Base-by-base conservation (phyloP, 306 rosid species). In the Trifolium subterraneum region DNA sequence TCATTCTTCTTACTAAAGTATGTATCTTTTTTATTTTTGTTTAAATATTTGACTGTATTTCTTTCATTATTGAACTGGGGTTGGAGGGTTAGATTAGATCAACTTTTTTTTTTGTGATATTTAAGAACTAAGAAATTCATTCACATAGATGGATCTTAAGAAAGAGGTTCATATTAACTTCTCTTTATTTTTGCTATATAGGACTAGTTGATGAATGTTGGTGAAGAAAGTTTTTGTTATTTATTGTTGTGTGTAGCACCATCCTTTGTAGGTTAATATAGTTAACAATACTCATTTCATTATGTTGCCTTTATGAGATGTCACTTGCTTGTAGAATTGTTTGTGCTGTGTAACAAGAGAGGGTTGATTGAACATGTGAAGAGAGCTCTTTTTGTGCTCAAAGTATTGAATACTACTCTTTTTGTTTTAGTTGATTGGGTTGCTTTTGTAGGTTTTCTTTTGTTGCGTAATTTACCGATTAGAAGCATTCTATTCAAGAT, bases 251-350 rank as follows among this genome's bases (percentile, higher is more conserved):
- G 27, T 52, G 27, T 14, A 19, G 14, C 23, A 51, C 0, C 8
- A 51, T 10, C 5, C 5, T 8, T 19, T 52, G 5, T 52, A 3
- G 59, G 59, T 52, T 52, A 52, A 0, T 51, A 52, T 18, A 3
- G 27, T 52, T 18, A 8, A 20, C 19, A 12, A 52, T 8, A 7
- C 45, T 45, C 12, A 29, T 68, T 77, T 0, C 41, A 31, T 44
- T 67, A 59, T 68, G 54, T 77, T 76, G 19, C 31, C 29, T 59
- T n/a, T 2, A 11, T 10, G 44, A 60, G 64, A 69, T 29, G 41
- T 47, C 10, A 45, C 36, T 36, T 56, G 27, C 54, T 48, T 77
- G 64, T 68, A 27, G 27, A 76, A 55, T n/a, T 64, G 78, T 29
- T 22, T 64, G 8, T 64, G 31, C 19, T 64, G 38, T 64, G 42